Evolutionary conservation across 371 early-diverging fungal genomes (phyloP), one percentile per base, ranked within the genome.

Genomic region (Mucor sp.): DNA sequence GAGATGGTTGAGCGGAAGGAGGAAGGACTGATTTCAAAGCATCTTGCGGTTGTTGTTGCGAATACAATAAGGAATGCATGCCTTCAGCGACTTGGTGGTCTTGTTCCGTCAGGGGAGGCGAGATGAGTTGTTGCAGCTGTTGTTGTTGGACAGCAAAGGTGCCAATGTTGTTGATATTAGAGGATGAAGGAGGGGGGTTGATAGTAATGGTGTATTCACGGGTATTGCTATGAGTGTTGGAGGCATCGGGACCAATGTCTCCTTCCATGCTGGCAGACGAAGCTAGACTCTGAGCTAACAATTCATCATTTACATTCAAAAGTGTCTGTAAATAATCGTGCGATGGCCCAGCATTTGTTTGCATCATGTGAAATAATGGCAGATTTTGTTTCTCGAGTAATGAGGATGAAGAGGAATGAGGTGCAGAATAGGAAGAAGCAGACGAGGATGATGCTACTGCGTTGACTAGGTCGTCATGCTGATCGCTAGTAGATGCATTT

Each of bases 241-340:
- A 23, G 12, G 23, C 17, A 14, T 37, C 37, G 14, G 37, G 37
- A 14, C 4, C 17, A 44, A 6, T 19, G 7, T 44, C 44, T n/a
- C 44, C 44, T 44, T 44, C 50, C 50, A 25, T 25, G 23, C 23
- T 50, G 50, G 14, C 25, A 3, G 50, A 50, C 14, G 50, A 65
- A 25, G 68, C 68, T 43, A 69, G 35, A 35, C 69, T 69, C 55
- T 69, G 55, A 39, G 72, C 68, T 58, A 71, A 28, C 21, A 68
- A 39, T 43, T 67, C 57, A 27, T 71, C 72, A 48, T 71, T 71
- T 2, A 67, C 68, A 43, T 71, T 60, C n/a, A 71, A 43, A 11
- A 71, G 27, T 4, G 72, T 61, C 50, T 67, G 68, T 6, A 71
- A 30, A 23, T 71, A 71, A 50, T 65, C 71, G 43, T 63, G 71